Conservation (phyloP, 768 basidiomycete genomes). For the Podaxis pistillaris region DNA sequence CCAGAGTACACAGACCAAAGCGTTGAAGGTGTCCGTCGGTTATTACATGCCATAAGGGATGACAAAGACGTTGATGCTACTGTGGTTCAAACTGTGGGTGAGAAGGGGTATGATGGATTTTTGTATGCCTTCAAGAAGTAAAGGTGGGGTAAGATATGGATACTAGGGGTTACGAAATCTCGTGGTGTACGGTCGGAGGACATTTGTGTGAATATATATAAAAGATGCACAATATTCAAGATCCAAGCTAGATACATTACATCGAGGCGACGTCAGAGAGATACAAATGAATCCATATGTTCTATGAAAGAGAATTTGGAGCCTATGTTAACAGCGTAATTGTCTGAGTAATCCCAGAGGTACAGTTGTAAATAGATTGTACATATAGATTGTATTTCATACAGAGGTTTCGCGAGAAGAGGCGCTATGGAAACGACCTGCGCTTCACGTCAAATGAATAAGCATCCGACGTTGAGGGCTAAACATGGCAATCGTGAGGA, state of each 20-base stretch:
- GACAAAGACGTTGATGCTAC: constrained; percentile 53
- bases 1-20: constrained; percentile 29
- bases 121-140: constrained; percentile 44
- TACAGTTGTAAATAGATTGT: background rate
- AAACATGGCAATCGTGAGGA: constrained; percentile 31
- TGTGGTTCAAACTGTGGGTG: constrained; percentile 47
- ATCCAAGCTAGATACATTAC: background rate
- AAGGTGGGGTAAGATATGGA: constrained; percentile 7
- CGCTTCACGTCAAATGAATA: constrained; percentile 25
- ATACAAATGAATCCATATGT: background rate
- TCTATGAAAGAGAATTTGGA: background rate
- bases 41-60: constrained; percentile 44
- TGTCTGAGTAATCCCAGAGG: background rate
- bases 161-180: background rate
- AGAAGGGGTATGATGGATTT: constrained; percentile 55
- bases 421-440: background rate
- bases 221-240: background rate
- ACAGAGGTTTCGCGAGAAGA: background rate
- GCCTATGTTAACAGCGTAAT: background rate
- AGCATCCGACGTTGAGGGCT: constrained; percentile 33
- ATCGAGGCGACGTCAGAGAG: background rate
- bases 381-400: background rate
- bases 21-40: constrained; percentile 45
- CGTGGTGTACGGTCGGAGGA: background rate
- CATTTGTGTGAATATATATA: background rate